These are phyloP conservation scores for Thermothielavioides terrestris DNA, from an alignment of 495 filamentous ascomycete species.

Conservation along the genomic window DNA sequence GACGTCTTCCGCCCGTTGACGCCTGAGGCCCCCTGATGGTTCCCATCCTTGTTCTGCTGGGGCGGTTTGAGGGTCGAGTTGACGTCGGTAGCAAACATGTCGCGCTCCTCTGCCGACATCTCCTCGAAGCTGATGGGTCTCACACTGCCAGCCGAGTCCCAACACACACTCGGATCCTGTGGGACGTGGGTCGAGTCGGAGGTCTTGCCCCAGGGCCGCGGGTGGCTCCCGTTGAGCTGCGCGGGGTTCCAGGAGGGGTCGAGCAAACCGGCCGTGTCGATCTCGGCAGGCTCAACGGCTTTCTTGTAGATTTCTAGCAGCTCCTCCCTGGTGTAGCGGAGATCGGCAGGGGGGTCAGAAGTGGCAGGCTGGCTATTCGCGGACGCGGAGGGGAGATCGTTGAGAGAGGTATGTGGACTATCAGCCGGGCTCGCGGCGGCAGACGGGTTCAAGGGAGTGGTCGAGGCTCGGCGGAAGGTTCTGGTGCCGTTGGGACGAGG, in stretches of 20 bases:
- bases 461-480: constrained; percentile 76
- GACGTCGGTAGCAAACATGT: constrained; percentile 76
- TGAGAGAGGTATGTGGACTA: constrained; percentile 9
- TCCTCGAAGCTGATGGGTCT: constrained; percentile 66
- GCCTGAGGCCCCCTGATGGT: constrained; percentile 36
- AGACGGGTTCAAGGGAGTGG: constrained; percentile 39
- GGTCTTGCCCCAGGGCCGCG: constrained; percentile 68
- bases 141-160: constrained; percentile 69
- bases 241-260: constrained; percentile 69
- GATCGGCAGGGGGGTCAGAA: constrained; percentile 37
- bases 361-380: constrained; percentile 23
- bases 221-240: constrained; percentile 49
- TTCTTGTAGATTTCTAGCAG: constrained; percentile 65
- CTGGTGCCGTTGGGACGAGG: constrained; percentile 63
- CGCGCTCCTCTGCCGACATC: constrained; percentile 75
- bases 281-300: constrained; percentile 47
- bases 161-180: constrained; percentile 62
- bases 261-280: constrained; percentile 59
- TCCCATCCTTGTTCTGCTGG: constrained; percentile 64
- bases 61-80: constrained; percentile 90
- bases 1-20: constrained; percentile 64
- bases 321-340: constrained; percentile 71
- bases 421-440: constrained; percentile 15
- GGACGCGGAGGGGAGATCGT: constrained; percentile 9
- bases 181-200: constrained; percentile 55